These are phyloP conservation scores for Penicillium sp. DNA, from an alignment of 2,329 filamentous ascomycete genomes.

Conservation along the genomic window DNA sequence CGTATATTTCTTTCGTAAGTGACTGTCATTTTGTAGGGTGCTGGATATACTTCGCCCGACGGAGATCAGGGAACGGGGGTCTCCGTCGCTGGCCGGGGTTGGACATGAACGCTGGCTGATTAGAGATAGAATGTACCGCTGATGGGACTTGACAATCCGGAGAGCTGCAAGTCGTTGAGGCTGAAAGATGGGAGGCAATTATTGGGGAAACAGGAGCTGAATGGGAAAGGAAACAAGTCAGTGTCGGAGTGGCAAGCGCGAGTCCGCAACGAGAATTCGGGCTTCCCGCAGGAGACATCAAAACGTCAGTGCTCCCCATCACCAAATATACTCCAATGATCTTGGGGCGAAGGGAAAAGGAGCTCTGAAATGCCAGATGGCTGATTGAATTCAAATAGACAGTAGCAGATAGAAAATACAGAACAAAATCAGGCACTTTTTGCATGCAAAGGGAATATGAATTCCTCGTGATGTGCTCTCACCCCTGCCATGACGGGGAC, in stretches of 20 bases:
- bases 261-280: background rate
- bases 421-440: conserved; percentile 26
- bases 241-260: background rate
- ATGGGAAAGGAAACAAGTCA: background rate
- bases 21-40: conserved; percentile 23
- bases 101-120: conserved; percentile 1
- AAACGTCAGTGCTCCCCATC: background rate
- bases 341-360: background rate
- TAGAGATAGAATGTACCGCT: conserved; percentile 10
- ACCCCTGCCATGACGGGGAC: conserved; percentile 29
- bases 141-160: background rate
- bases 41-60: background rate
- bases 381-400: conserved; percentile 14
- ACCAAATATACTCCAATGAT: background rate
- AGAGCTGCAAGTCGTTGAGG: background rate
- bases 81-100: background rate
- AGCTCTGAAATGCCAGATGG: background rate
- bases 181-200: background rate
- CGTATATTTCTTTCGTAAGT: conserved; percentile 20
- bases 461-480: conserved; percentile 38
- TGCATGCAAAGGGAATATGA: conserved; percentile 22
- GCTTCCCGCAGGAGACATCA: background rate
- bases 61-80: conserved; percentile 4
- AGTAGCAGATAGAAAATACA: conserved; percentile 22
- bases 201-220: background rate